Evolutionary conservation across 495 filamentous ascomycete genomes (phyloP).

Genomic region (Rhizodiscina lignyota): DNA sequence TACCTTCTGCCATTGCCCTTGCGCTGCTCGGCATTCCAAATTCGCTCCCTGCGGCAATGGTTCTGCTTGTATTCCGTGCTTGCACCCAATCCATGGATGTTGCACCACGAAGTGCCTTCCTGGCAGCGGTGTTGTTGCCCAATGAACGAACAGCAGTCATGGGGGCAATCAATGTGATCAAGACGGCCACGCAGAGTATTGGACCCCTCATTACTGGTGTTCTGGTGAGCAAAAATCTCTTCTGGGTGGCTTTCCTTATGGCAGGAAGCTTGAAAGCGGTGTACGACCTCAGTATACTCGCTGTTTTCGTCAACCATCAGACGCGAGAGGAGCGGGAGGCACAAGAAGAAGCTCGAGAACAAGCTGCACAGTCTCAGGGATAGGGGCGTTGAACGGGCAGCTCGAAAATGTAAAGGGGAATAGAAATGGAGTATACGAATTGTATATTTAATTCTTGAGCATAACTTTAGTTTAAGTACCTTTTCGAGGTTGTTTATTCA

Average conservation of each 20-base stretch:
- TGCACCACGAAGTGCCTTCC: conserved; percentile 50
- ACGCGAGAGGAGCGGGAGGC: too few species aligned
- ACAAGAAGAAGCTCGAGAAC: too few species aligned
- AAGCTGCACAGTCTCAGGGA: too few species aligned
- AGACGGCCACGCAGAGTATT: conserved; percentile 10
- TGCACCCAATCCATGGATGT: conserved; percentile 66
- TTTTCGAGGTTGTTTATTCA: too few species aligned
- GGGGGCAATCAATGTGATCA: conserved; percentile 15
- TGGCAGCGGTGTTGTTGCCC: conserved; percentile 10
- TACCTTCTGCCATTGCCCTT: conserved; percentile 59
- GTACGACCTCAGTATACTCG: conserved; percentile 8
- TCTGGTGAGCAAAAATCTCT: conserved; percentile 6
- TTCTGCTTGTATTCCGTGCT: conserved; percentile 42
- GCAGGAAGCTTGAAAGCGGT: conserved; percentile 12
- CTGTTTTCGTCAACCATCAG: too few species aligned
- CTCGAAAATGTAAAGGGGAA: too few species aligned
- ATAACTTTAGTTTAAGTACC: too few species aligned
- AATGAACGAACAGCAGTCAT: conserved; percentile 15
- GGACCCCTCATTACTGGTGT: conserved; percentile 10
- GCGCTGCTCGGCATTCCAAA: conserved; percentile 46
- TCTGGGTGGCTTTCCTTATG: conserved; percentile 11
- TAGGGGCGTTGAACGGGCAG: too few species aligned
- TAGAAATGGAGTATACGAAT: too few species aligned
- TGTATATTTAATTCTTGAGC: too few species aligned
- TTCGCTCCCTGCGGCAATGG: conserved; percentile 41